phyloP scores from a whole-genome alignment of 176 grass and related monocot genomes.

The Bolboschoenus planiculmis region DNA sequence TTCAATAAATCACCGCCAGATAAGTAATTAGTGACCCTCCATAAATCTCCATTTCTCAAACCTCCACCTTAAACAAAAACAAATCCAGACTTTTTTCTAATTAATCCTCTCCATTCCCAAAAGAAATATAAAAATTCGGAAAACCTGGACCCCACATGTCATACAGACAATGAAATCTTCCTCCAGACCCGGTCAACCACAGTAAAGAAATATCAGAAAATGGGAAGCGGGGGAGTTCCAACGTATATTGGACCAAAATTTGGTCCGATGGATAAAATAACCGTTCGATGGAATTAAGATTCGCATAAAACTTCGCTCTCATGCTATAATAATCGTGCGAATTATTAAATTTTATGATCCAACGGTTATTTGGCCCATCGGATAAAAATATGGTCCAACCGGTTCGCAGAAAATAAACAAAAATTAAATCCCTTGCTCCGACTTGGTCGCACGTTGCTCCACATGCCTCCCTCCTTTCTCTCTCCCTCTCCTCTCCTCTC shows the following conservation, averaged over 20 bases:
- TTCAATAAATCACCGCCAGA: neutral
- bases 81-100: neutral
- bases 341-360: too few relatives aligned
- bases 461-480: neutral
- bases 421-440: neutral
- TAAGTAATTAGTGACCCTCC: neutral
- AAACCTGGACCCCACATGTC: neutral
- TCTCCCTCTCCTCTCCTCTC: neutral
- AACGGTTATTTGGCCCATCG: too few relatives aligned
- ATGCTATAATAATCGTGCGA: too few relatives aligned
- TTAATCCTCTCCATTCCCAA: neutral
- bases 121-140: neutral
- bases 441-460: slow-evolving; percentile 22
- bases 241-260: too few relatives aligned
- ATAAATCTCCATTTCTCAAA: neutral
- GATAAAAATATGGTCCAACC: too few relatives aligned
- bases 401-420: neutral
- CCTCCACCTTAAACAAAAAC: neutral
- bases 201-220: slow-evolving; percentile 2
- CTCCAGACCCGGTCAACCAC: slow-evolving; percentile 9
- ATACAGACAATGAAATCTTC: neutral
- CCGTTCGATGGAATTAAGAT: too few relatives aligned
- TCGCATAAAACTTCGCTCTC: too few relatives aligned
- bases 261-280: too few relatives aligned
- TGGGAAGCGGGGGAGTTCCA: too few relatives aligned